A percentile compares a stretch with the other conserved stretches of the same genome.
Evolutionary conservation across 192 early-diverging fungal species (phyloP).

Genomic region (Diversispora eburnea): DNA sequence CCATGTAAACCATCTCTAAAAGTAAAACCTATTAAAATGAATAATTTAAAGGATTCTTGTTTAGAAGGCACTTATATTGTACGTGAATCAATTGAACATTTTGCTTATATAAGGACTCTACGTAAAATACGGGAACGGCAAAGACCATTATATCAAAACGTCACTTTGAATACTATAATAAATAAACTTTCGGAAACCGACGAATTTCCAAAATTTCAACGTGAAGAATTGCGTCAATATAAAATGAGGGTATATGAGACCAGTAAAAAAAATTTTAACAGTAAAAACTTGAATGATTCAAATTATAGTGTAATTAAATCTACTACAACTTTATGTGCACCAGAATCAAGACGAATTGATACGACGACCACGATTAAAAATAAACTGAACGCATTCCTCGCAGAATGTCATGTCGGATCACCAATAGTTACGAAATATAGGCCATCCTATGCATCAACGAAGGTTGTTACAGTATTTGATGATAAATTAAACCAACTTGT

Average conservation of each 20-base stretch:
- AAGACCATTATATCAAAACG: neutral
- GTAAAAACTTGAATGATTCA: too few relatives aligned
- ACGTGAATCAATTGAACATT: conserved; percentile 8
- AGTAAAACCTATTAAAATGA: too few relatives aligned
- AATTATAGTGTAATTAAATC: neutral
- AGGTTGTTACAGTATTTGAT: conserved; percentile 9
- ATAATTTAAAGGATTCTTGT: neutral
- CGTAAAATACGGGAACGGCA: neutral
- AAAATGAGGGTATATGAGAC: neutral
- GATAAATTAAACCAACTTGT: conserved; percentile 2
- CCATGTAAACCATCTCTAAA: too few relatives aligned
- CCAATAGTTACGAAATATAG: conserved; percentile 10
- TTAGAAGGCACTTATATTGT: neutral
- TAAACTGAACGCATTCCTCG: neutral
- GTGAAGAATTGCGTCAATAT: conserved; percentile 8
- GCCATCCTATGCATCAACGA: conserved; percentile 8
- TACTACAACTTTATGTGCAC: neutral
- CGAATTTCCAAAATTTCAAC: neutral
- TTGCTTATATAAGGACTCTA: conserved; percentile 1
- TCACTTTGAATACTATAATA: neutral
- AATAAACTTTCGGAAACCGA: neutral
- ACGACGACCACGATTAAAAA: neutral
- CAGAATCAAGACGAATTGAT: neutral
- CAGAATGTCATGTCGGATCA: neutral
- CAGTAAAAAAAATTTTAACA: neutral